Conservation (phyloP, 495 filamentous ascomycete species). For the Aspergillus kassunensis region DNA sequence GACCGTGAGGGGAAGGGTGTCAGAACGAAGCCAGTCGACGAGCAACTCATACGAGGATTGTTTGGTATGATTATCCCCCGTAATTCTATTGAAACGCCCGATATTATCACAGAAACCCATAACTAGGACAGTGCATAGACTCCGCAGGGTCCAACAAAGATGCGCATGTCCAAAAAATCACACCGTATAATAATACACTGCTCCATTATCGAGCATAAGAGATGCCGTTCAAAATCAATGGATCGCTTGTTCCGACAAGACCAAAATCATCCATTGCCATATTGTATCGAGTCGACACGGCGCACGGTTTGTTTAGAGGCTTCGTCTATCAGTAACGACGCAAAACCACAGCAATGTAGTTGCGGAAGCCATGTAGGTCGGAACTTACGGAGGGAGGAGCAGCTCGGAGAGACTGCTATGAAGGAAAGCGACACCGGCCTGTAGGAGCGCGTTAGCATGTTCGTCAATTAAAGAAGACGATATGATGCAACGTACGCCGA, state of each 20-base stretch:
- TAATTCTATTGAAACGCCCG: slow-evolving; percentile 16
- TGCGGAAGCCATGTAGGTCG: neutral
- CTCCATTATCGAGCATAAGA: slow-evolving; percentile 16
- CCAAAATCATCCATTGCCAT: no score
- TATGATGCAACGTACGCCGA: slow-evolving; percentile 57
- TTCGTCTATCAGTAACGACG: slow-evolving; percentile 6
- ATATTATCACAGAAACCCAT: slow-evolving; percentile 5
- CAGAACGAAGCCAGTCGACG: neutral
- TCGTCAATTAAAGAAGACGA: neutral
- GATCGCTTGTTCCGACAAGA: neutral
- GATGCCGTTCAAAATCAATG: slow-evolving; percentile 7
- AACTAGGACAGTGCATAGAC: neutral
- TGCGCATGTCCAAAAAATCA: slow-evolving; percentile 14
- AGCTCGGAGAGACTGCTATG: slow-evolving; percentile 71
- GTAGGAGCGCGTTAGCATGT: slow-evolving; percentile 18
- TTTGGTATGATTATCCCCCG: neutral
- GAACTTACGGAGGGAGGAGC: slow-evolving; percentile 66
- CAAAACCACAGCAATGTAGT: neutral
- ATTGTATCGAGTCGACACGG: neutral
- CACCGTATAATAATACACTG: slow-evolving; percentile 26
- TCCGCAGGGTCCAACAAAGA: slow-evolving; percentile 2
- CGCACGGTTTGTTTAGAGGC: slow-evolving; percentile 18
- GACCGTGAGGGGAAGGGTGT: neutral
- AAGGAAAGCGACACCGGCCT: slow-evolving; percentile 72
- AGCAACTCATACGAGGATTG: neutral